Evolutionary conservation across 306 rosid species (phyloP).

Genomic region (Phaseolus lunatus): DNA sequence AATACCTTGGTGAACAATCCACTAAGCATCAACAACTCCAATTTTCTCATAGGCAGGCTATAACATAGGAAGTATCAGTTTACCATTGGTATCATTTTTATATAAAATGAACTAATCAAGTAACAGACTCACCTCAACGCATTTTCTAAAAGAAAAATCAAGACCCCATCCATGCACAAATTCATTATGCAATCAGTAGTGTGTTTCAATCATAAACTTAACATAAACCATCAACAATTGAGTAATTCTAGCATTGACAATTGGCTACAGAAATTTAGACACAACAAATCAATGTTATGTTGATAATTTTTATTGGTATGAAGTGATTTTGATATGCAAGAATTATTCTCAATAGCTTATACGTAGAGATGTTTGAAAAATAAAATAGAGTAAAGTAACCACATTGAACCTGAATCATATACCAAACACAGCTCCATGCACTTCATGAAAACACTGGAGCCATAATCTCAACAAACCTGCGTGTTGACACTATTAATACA

Average conservation of each 20-base stretch:
- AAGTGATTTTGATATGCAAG: not conserved
- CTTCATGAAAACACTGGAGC: constrained; percentile 96
- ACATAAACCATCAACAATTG: not conserved
- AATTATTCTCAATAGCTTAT: not conserved
- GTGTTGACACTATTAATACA: constrained; percentile 30
- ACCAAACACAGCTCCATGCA: constrained; percentile 99
- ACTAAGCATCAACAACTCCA: constrained; percentile 96
- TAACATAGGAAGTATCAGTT: constrained; percentile 26
- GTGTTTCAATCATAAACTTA: constrained; percentile 21
- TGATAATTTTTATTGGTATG: not conserved
- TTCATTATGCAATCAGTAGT: constrained; percentile 72
- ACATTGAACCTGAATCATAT: constrained; percentile 83
- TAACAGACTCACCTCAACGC: constrained; percentile 77
- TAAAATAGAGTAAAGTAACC: not conserved
- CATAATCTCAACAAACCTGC: constrained; percentile 96
- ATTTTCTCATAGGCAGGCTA: constrained; percentile 98
- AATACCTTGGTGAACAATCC: constrained; percentile 93
- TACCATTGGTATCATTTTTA: constrained; percentile 6
- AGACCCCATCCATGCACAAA: constrained; percentile 99
- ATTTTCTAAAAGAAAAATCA: constrained; percentile 92
- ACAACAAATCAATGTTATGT: not conserved
- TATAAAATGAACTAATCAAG: not conserved
- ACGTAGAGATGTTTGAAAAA: not conserved
- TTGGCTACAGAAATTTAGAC: not conserved
- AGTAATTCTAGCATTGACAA: not conserved